Conservation (phyloP, 2,329 filamentous ascomycete species). For the Neonectria punicea region DNA sequence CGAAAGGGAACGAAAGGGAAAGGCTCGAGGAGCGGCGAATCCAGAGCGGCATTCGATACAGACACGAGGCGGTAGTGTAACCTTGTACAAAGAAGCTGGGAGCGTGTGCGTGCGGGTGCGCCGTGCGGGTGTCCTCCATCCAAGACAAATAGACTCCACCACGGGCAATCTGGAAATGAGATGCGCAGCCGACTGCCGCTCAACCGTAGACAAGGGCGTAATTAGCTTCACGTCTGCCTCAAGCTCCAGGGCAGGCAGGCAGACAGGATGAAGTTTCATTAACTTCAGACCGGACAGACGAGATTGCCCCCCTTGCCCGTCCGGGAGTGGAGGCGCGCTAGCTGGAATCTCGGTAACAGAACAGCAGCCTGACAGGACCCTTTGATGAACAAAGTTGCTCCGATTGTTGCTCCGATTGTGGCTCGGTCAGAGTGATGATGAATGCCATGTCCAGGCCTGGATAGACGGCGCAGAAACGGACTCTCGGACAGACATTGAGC, state of each 20-base stretch:
- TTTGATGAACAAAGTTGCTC: background rate
- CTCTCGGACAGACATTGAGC: background rate
- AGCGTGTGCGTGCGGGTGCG: background rate
- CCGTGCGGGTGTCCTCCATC: background rate
- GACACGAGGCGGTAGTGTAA: conserved; percentile 15
- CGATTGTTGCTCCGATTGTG: background rate
- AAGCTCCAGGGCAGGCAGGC: conserved; percentile 5
- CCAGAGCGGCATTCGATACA: conserved; percentile 7
- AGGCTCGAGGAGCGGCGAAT: conserved; percentile 6
- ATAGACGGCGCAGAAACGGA: background rate
- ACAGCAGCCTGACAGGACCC: background rate
- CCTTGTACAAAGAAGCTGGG: conserved; percentile 4
- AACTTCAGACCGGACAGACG: conserved; percentile 21
- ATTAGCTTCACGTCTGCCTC: background rate
- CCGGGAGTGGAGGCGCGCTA: conserved; percentile 32
- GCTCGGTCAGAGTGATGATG: background rate
- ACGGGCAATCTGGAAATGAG: conserved; percentile 12
- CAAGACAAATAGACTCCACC: conserved; percentile 2
- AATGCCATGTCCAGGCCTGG: background rate
- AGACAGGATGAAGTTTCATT: conserved; percentile 20
- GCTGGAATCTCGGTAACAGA: conserved; percentile 18
- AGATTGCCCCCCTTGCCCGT: conserved; percentile 29
- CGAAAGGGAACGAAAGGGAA: background rate
- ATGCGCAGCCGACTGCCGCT: conserved; percentile 15
- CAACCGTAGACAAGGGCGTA: conserved; percentile 12